Base-by-base conservation (phyloP, 139 green algal species). In the Desmodesmus armatus region DNA sequence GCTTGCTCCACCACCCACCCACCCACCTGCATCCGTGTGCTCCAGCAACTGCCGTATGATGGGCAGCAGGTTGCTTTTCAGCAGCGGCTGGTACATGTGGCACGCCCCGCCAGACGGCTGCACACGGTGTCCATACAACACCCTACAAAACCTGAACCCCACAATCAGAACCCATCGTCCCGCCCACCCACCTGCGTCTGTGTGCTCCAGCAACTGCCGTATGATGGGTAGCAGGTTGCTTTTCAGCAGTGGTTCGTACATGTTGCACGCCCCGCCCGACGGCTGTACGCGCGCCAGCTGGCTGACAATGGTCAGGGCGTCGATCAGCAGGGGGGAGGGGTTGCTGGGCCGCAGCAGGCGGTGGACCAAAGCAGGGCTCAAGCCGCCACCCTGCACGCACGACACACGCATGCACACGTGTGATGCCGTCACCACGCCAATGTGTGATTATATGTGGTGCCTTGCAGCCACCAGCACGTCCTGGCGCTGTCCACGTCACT, bases 251-350 rank as follows among this genome's bases (percentile, higher is more conserved):
- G 85, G 82, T 11, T 86, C 77, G 25, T 92, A 90, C 55, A 88
- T 76, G 2, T 76, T 27, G 29, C 35, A 21, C 31, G 35, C 58
- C 23, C 35, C 13, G 33, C 66, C 62, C 47, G 39, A 33, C 33
- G 74, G 37, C 37, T 53, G n/a, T 33, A 55, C 44, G 33, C 95
- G 90, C 13, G 95, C 95, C 62, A 97, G 87, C 88, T 97, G 93
- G 67, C 79, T 91, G 29, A 94, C 62, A 11, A 94, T 88, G 3
- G 96, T 88, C 83, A 96, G 87, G 21, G 66, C 85, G 44, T 91
- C 89, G 33, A 93, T 85, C 67, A 97, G 87, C 62, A 96, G 73
- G 19, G 63, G 29, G 11, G 75, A 67, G n/a, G 87, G 85, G 82
- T 92, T 92, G 44, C 62, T 40, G 25, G 90, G 83, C 70, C 58